Evolutionary conservation across 2,329 filamentous ascomycete genomes (phyloP).

Genomic region (Teratosphaeria viscida): DNA sequence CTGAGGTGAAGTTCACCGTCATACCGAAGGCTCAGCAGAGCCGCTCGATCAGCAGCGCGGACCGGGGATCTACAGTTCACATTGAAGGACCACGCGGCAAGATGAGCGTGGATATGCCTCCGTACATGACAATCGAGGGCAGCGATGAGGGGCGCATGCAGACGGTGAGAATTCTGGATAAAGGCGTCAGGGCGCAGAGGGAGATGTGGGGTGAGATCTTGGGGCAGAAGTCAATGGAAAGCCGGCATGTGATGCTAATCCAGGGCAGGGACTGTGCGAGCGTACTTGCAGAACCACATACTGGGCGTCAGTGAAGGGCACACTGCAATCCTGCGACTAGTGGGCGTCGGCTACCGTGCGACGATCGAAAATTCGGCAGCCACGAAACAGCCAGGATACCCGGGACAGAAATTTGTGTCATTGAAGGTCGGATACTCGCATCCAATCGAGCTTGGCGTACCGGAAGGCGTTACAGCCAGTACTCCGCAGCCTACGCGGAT

Average conservation of each 20-base stretch:
- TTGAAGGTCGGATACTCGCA: conserved; percentile 96
- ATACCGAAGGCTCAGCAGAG: conserved; percentile 50
- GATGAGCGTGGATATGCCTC: conserved; percentile 66
- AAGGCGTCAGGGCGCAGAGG: conserved; percentile 60
- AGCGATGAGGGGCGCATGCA: conserved; percentile 55
- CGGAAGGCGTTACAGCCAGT: conserved; percentile 71
- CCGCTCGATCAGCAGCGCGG: conserved; percentile 49
- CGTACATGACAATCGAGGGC: conserved; percentile 62
- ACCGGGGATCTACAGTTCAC: conserved; percentile 57
- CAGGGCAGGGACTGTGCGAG: conserved; percentile 69
- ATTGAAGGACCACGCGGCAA: conserved; percentile 75
- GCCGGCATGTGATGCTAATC: background rate
- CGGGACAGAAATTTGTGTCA: conserved; percentile 78
- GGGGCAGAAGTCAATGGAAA: background rate
- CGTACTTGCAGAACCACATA: conserved; percentile 82
- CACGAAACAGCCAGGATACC: conserved; percentile 56
- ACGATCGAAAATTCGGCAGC: conserved; percentile 67
- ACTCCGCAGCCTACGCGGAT: conserved; percentile 86
- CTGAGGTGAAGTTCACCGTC: conserved; percentile 64
- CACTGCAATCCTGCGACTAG: conserved; percentile 80
- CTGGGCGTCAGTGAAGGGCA: conserved; percentile 94
- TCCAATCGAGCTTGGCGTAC: conserved; percentile 81
- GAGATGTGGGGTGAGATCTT: conserved; percentile 81
- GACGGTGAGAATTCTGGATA: conserved; percentile 59
- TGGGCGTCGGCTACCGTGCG: conserved; percentile 92